Conservation (phyloP, 1,284 basidiomycete genomes). For the Trichosporon ovoides region DNA sequence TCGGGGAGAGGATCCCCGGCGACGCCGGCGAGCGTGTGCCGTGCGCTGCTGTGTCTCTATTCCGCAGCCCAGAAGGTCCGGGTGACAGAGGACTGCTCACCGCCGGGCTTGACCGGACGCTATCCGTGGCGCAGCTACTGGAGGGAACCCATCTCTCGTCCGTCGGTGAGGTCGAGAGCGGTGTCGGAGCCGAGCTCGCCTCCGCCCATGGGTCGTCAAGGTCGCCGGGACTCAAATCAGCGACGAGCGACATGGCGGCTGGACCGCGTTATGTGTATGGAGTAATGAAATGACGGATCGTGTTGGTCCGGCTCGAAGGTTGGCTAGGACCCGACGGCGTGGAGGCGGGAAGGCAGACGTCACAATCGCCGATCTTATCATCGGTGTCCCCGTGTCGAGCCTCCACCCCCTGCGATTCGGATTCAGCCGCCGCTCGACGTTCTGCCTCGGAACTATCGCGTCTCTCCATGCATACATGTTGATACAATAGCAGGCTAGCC, state of each 20-base stretch:
- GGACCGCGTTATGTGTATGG: background rate
- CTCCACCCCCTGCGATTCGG: background rate
- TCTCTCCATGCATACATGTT: conserved; percentile 5
- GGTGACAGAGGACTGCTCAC: background rate
- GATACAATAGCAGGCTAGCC: conserved; percentile 5
- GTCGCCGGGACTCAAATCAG: conserved; percentile 2
- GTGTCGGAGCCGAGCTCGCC: background rate
- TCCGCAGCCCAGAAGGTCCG: background rate
- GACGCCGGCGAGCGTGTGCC: background rate
- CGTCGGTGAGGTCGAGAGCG: background rate
- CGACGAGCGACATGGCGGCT: background rate
- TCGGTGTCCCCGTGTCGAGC: conserved; percentile 3
- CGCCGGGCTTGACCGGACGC: background rate
- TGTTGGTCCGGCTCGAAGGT: background rate
- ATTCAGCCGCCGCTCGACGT: background rate
- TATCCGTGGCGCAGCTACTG: background rate
- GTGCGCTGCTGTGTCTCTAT: background rate
- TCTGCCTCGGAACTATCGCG: background rate
- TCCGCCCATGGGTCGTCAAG: conserved; percentile 3
- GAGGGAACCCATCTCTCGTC: background rate
- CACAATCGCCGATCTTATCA: conserved; percentile 6
- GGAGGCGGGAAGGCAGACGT: conserved; percentile 1
- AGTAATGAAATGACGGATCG: background rate
- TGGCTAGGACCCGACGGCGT: background rate
- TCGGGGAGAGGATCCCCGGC: background rate